A percentile compares a stretch with the other conserved stretches of the same genome.
These are phyloP conservation scores for Aspergillus haitiensis DNA, from an alignment of 495 filamentous ascomycete species.

Conservation along the genomic window DNA sequence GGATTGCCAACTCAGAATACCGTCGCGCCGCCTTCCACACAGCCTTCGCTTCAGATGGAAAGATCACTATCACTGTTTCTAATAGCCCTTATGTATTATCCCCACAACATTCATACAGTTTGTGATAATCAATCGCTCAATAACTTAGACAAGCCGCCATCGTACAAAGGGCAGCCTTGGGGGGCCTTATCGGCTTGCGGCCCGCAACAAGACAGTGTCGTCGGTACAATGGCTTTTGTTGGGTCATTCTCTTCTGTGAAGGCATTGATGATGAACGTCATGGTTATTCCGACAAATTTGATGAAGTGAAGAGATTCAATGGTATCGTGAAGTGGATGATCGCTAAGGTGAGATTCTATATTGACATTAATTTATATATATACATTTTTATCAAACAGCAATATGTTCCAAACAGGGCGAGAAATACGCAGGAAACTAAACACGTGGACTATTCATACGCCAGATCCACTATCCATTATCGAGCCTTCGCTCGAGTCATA, in stretches of 20 bases:
- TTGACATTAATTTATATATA: not conserved
- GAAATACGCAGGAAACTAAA: constrained; percentile 2
- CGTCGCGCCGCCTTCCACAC: constrained; percentile 33
- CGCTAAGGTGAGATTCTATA: not conserved
- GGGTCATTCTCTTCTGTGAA: not conserved
- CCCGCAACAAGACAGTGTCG: constrained; percentile 1
- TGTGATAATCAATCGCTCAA: too few relatives aligned
- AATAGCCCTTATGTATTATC: constrained; percentile 11
- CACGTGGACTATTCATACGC: not conserved
- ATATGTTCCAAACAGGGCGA: constrained; percentile 1
- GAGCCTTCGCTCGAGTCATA: too few relatives aligned
- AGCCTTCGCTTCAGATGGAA: constrained; percentile 43
- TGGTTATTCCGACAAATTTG: not conserved
- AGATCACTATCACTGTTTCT: constrained; percentile 13
- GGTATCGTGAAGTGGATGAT: constrained; percentile 14
- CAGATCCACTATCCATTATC: not conserved
- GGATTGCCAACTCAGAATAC: constrained; percentile 67
- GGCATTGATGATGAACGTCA: constrained; percentile 1
- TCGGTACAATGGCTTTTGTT: constrained; percentile 8
- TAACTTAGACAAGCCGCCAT: constrained; percentile 12
- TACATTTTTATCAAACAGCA: not conserved
- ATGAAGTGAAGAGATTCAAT: not conserved
- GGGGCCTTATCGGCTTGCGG: constrained; percentile 10
- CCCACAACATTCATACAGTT: not conserved
- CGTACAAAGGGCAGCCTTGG: constrained; percentile 12